Evolutionary conservation across 352 stramenopile genomes (phyloP), one percentile per base, ranked within the genome.

Genomic region (Pythium biforme): DNA sequence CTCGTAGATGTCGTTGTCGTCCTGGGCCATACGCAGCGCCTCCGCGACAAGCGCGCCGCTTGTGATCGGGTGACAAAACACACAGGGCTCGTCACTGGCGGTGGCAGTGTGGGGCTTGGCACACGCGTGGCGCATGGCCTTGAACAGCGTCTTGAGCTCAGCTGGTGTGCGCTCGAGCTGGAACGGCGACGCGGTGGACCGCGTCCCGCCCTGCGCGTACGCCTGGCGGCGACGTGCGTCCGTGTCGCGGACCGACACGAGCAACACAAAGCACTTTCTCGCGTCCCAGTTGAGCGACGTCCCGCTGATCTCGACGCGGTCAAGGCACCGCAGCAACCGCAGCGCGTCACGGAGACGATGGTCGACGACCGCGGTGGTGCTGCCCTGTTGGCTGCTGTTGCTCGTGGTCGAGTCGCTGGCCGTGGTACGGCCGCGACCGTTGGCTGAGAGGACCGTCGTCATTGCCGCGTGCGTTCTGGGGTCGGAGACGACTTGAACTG

Each of bases 161-260:
- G 47, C 43, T 0, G 41, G 41, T n/a, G 59, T 66, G 33, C 59
- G 50, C 41, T 66, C 59, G 51, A 66, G 60, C 51, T 66, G 59
- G 43, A 66, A 66, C 19, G 59, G 59, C 59, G 39, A 29, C 22
- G 50, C 41, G n/a, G 25, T 48, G 0, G 29, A 7, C 7, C 26
- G 40, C 51, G 40, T 63, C 20, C 26, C 15, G 56, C 34, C 46
- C 14, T 26, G 31, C n/a, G 45, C 55, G 10, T n/a, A 47, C 31
- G 48, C 48, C n/a, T 14, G 27, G 23, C 19, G n/a, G 14, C 23
- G n/a, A n/a, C n/a, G 39, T 25, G 45, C 45, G 20, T 39, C 52
- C 56, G 46, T 55, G 56, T 63, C 56, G 10, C 33, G 33, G 17
- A 63, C 46, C 5, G 8, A 48, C 29, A 63, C 56, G 45, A 48